Evolutionary conservation across 2,329 filamentous ascomycete species (phyloP).

Genomic region (Plectosphaerella plurivora): DNA sequence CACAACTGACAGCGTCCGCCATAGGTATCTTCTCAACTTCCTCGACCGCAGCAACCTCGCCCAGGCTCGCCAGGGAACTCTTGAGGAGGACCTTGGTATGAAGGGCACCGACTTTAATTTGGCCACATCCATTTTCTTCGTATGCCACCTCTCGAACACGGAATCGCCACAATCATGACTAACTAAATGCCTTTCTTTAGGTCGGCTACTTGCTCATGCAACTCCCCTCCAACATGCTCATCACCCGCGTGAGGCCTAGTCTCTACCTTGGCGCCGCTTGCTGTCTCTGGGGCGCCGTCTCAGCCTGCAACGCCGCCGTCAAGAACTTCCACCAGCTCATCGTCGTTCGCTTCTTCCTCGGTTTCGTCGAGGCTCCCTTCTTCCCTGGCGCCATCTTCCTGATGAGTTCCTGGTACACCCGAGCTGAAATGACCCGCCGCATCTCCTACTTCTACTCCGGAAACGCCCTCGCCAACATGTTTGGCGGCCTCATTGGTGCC

Average conservation of each 20-base stretch:
- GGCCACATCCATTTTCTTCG: constrained; percentile 42
- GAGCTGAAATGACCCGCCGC: constrained; percentile 36
- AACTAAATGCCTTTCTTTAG: constrained; percentile 24
- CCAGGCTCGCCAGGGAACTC: constrained; percentile 47
- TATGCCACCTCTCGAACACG: constrained; percentile 14
- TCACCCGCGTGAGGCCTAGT: constrained; percentile 49
- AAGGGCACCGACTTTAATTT: constrained; percentile 53
- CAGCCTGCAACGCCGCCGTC: constrained; percentile 41
- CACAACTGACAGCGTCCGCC: not conserved
- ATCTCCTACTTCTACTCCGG: constrained; percentile 36
- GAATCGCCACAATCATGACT: not conserved
- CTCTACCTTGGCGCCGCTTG: constrained; percentile 47
- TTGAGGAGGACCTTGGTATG: constrained; percentile 51
- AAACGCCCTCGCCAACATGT: constrained; percentile 43
- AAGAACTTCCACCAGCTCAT: constrained; percentile 36
- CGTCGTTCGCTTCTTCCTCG: constrained; percentile 42
- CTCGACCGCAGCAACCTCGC: constrained; percentile 49
- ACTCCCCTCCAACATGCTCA: constrained; percentile 54
- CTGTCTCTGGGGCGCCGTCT: constrained; percentile 33
- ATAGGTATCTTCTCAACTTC: constrained; percentile 40
- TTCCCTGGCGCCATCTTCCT: constrained; percentile 43
- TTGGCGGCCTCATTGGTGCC: constrained; percentile 45
- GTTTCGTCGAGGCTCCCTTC: constrained; percentile 42
- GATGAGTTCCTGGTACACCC: constrained; percentile 41
- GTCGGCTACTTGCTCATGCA: constrained; percentile 60